phyloP scores from a whole-genome alignment of 345 rosid genomes.

The Psidium friedrichsthalianum region DNA sequence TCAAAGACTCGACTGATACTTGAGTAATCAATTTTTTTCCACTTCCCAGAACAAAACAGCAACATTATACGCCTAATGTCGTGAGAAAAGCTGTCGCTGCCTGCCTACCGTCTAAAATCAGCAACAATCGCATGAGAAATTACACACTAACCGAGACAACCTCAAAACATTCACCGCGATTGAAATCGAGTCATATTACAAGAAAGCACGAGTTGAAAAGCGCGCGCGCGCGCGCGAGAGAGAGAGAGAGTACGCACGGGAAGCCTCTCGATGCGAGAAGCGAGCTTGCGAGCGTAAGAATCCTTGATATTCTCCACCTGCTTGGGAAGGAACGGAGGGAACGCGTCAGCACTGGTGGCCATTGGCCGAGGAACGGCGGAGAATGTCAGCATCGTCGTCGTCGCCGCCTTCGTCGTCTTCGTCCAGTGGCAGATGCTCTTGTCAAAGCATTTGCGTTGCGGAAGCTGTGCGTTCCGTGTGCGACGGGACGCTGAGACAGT shows the following conservation, averaged over 20 bases:
- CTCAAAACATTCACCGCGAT: neutral
- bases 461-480: neutral
- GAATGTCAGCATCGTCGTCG: neutral
- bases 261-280: conserved; percentile 46
- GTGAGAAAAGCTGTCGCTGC: neutral
- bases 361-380: conserved; percentile 5
- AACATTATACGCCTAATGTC: neutral
- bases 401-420: neutral
- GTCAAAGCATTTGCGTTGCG: neutral
- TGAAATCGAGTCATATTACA: neutral
- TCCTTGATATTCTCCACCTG: conserved; percentile 45
- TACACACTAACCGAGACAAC: neutral
- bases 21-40: neutral
- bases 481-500: neutral
- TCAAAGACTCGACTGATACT: neutral
- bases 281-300: conserved; percentile 43
- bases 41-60: neutral
- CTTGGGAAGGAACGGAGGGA: conserved; percentile 55
- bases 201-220: neutral
- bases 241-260: conserved; percentile 20
- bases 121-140: neutral
- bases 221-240: neutral
- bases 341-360: conserved; percentile 9
- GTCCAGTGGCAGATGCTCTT: neutral
- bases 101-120: neutral